These are phyloP conservation scores for Cyanidium caldarium DNA, from an alignment of 23 red algal species.

Conservation along the genomic window DNA sequence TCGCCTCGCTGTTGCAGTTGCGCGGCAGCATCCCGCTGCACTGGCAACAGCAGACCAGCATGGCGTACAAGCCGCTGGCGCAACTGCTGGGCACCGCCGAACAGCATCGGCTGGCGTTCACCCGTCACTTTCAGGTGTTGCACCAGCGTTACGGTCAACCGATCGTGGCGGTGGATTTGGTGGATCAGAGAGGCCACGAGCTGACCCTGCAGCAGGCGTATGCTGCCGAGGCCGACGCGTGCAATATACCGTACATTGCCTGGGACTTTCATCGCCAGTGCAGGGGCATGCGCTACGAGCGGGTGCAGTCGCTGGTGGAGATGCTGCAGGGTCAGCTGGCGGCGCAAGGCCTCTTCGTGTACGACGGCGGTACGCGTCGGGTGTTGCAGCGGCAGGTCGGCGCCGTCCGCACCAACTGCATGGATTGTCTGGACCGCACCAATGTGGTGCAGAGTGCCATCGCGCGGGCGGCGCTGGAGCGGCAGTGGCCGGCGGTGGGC, in stretches of 20 bases:
- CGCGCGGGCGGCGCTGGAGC: constrained; percentile 34
- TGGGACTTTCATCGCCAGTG: constrained; percentile 81
- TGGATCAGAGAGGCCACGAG: constrained; percentile 55
- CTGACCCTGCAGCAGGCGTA: background rate
- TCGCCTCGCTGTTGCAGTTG: constrained; percentile 55
- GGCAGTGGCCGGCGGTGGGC: constrained; percentile 38
- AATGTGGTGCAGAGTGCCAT: constrained; percentile 88
- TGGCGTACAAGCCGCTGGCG: constrained; percentile 60
- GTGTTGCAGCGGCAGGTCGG: constrained; percentile 45
- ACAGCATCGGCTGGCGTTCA: constrained; percentile 22
- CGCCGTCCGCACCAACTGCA: constrained; percentile 74
- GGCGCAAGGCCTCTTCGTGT: constrained; percentile 35
- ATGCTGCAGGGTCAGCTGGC: constrained; percentile 33
- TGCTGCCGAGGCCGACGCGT: constrained; percentile 22
- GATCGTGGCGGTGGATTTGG: constrained; percentile 51
- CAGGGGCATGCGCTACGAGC: constrained; percentile 84
- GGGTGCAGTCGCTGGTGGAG: constrained; percentile 43
- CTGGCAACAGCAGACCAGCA: constrained; percentile 62
- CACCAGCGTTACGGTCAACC: constrained; percentile 50
- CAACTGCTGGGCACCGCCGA: constrained; percentile 25
- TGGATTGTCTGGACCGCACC: constrained; percentile 86
- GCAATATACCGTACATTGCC: constrained; percentile 50
- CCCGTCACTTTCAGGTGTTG: constrained; percentile 60
- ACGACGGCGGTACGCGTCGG: constrained; percentile 21
- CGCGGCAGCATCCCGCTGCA: constrained; percentile 67